Conservation (phyloP, 2,329 filamentous ascomycete genomes). For the Xylaria sp. region DNA sequence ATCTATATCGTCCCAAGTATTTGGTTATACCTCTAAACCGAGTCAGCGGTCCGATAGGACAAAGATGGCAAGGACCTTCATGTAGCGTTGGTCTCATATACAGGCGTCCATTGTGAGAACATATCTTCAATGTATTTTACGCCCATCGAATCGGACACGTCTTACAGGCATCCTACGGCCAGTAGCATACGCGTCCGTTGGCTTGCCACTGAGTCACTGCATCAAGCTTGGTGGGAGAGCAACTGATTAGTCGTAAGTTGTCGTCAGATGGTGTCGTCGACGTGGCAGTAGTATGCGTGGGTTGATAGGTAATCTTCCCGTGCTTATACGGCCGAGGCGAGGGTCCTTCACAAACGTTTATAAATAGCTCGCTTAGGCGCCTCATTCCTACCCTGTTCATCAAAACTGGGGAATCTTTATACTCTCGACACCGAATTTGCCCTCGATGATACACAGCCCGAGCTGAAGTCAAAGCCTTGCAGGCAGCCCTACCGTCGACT, state of each 20-base stretch:
- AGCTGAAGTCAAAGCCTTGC: constrained; percentile 21
- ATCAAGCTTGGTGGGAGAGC: constrained; percentile 27
- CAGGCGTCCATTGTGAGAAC: constrained; percentile 29
- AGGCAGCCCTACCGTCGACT: constrained; percentile 1
- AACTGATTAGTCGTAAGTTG: constrained; percentile 22
- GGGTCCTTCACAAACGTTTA: constrained; percentile 23
- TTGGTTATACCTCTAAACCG: not conserved
- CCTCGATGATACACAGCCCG: constrained; percentile 22
- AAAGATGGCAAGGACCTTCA: not conserved
- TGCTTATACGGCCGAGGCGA: constrained; percentile 20
- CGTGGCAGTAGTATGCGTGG: constrained; percentile 16
- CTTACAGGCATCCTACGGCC: constrained; percentile 39
- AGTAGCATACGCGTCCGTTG: constrained; percentile 40
- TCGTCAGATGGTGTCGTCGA: constrained; percentile 50
- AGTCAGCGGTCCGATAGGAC: not conserved
- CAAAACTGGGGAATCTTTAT: constrained; percentile 25
- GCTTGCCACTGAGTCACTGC: constrained; percentile 32
- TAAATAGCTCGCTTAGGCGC: constrained; percentile 38
- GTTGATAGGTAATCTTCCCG: constrained; percentile 7
- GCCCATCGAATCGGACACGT: constrained; percentile 11
- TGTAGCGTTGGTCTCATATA: constrained; percentile 7
- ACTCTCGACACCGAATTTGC: constrained; percentile 11
- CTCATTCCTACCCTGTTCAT: constrained; percentile 30
- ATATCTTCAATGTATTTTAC: constrained; percentile 21
- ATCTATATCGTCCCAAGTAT: not conserved